These are phyloP conservation scores for Trichosanthes cucumerina DNA, from an alignment of 306 rosid species.

Conservation along the genomic window DNA sequence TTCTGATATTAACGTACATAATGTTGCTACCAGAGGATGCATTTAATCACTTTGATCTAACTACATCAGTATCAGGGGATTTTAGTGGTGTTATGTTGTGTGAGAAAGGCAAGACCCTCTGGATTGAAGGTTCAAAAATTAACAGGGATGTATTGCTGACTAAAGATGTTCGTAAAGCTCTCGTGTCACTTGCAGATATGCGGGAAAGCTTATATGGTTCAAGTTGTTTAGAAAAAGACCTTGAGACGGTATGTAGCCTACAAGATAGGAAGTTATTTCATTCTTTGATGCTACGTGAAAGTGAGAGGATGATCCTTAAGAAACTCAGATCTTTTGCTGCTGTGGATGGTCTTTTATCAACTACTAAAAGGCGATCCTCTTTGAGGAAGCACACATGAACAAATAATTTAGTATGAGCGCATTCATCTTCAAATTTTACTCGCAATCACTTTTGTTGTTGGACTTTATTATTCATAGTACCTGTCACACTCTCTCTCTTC, in stretches of 20 bases:
- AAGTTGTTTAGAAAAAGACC: conserved; percentile 46
- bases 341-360: neutral
- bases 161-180: conserved; percentile 36
- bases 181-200: conserved; percentile 48
- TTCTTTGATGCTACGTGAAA: conserved; percentile 55
- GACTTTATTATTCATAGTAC: neutral
- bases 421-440: neutral
- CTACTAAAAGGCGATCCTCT: neutral
- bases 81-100: conserved; percentile 22
- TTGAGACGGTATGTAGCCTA: conserved; percentile 24
- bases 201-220: conserved; percentile 63
- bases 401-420: neutral
- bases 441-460: neutral
- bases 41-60: conserved; percentile 45
- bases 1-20: conserved; percentile 41
- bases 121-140: conserved; percentile 15
- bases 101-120: conserved; percentile 13
- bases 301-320: conserved; percentile 65
- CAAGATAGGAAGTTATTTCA: conserved; percentile 51
- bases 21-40: conserved; percentile 46
- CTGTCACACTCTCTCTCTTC: neutral
- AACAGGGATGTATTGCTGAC: conserved; percentile 43
- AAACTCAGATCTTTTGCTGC: conserved; percentile 47
- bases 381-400: neutral
- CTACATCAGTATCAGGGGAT: conserved; percentile 30